Evolutionary conservation across 1,284 basidiomycete species (phyloP), one percentile per base, ranked within the genome.

Genomic region (Tilletia walkeri): DNA sequence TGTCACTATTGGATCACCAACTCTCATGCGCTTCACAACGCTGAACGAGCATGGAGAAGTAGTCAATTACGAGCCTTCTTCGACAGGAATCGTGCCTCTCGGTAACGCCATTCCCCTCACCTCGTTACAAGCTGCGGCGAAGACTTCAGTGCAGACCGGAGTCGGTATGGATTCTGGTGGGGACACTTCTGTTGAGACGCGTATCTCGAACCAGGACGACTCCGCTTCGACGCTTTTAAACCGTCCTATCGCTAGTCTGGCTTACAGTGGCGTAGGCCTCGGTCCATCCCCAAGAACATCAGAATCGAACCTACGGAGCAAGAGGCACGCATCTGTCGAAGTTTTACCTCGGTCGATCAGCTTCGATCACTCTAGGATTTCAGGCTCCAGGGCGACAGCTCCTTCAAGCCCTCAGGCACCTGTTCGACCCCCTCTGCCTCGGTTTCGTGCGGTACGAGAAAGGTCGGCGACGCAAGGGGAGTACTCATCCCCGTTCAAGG

Each of bases 11-110:
- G 59, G 59, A 14, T 63, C 59, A 34, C 59, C 59, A 20, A 39
- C 34, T 18, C 36, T 63, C 14, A 63, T 39, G 34, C 38, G 36
- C 3, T 63, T 63, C 59, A 63, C 59, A 7, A 39, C 59, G 34
- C 34, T 63, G 18, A 63, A 63, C 34, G 59, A 63, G 59, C 59
- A 63, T 39, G 59, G 59, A 9, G 36, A 63, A 36, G 12, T 63
- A 16, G 36, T 63, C 59, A 63, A 63, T 38, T n/a, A 36, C 34
- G 38, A 63, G 3, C 18, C 30, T 38, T 3, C 59, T 4, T n/a
- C 59, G 14, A n/a, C 59, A 36, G 59, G 59, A 20, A 63, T 39
- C 4, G 18, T 63, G 59, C 36, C 59, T 38, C 34, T 63, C 34
- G 38, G 36, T 39, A 24, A 34, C 30, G 59, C 34, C 36, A 63